Base-by-base conservation (phyloP, 306 rosid genomes). In the Vigna reflexopilosa region DNA sequence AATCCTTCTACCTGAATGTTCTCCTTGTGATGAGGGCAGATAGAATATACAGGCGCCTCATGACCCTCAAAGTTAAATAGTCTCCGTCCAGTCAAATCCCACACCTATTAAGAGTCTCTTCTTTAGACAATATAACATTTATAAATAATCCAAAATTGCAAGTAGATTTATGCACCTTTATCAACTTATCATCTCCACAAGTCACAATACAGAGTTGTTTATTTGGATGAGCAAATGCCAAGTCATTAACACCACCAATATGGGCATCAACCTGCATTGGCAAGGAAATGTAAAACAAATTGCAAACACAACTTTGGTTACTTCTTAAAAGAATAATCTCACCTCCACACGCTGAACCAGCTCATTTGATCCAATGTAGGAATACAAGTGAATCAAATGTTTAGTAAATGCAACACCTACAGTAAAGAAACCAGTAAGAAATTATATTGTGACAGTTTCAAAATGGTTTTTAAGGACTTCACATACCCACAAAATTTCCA, bases 1-100 rank as follows among this genome's bases (percentile, higher is more conserved):
- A 40, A 8, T 52, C 24, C 36, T 48, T 45, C 56, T 79, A 91
- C 98, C 95, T 93, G 93, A 81, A 91, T 87, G 80, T 24, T 87
- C 86, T 91, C 97, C 85, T 90, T 91, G 84, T 93, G 93, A 84
- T 91, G 97, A 88, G 98, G 97, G 83, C 97, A 93, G 72, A 93
- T 76, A 57, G 97, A 93, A 86, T 90, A 91, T 24, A 93, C 94
- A 3, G 97, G 91, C 36, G 98, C 93, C 20, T 86, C 96, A 1
- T 93, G 97, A 81, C 98, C 98, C 80, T 86, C 97, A 80, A 93
- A 93, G 82, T 73, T 82, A 77, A 81, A 91, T 66, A 91, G 81
- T 55, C 59, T 90, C 30, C 87, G 85, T 72, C 97, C 98, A 5
- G 64, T 82, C 67, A 85, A 68, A 65, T 93, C 96, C 98, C 98